Percentiles rank a stretch among this genome's conserved stretches.
Conservation (phyloP, 176 grass and related monocot genomes). For the Echinochloa phyllopogon region DNA sequence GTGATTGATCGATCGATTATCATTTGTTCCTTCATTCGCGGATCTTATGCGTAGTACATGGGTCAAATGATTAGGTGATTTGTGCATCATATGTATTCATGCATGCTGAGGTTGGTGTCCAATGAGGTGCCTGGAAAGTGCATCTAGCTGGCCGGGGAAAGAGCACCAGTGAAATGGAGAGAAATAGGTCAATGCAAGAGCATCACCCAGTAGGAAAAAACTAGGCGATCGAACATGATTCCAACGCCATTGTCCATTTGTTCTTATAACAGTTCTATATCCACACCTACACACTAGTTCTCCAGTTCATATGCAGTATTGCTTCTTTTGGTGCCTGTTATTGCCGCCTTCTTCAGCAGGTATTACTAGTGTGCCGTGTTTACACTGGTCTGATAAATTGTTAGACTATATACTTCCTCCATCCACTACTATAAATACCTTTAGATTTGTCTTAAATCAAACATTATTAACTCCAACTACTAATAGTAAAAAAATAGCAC, state of each 20-base stretch:
- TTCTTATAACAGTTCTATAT: background rate
- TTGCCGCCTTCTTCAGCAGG: too few species aligned
- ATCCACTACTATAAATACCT: too few species aligned
- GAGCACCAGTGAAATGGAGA: slow-evolving; percentile 3
- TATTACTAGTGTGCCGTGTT: too few species aligned
- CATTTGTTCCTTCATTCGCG: slow-evolving; percentile 37
- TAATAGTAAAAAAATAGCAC: too few species aligned
- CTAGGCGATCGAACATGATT: background rate
- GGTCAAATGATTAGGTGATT: slow-evolving; percentile 40
- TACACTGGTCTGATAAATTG: too few species aligned
- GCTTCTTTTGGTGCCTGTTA: background rate
- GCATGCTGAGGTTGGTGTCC: background rate
- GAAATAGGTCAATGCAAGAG: slow-evolving; percentile 8
- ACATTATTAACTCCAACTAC: too few species aligned
- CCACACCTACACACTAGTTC: too few species aligned
- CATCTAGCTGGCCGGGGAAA: background rate
- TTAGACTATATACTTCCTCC: too few species aligned
- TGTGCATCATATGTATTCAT: background rate
- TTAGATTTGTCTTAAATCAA: too few species aligned
- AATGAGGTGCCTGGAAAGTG: slow-evolving; percentile 10
- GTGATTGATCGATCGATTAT: background rate
- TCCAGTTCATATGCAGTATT: background rate
- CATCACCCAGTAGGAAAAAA: background rate
- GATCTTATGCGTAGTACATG: slow-evolving; percentile 47
- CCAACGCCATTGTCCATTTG: background rate